A percentile compares a stretch with the other conserved stretches of the same genome.
These are phyloP conservation scores for Vigna trinervia DNA, from an alignment of 306 rosid genomes.

Conservation along the genomic window DNA sequence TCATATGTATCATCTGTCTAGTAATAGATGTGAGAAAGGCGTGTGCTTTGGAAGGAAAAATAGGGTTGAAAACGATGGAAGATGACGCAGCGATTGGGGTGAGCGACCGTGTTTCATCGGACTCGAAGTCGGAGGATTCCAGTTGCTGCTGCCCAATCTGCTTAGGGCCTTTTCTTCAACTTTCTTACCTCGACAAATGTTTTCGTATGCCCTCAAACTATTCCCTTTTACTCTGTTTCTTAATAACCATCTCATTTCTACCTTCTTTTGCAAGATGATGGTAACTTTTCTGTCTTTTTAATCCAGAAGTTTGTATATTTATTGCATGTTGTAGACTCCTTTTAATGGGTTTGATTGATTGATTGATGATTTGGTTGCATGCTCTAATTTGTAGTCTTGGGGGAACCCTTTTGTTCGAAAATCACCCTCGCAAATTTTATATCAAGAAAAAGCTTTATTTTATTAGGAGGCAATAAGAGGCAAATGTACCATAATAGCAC, in stretches of 20 bases:
- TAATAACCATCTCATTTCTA: neutral
- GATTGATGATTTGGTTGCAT: constrained; percentile 19
- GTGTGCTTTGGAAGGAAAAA: neutral
- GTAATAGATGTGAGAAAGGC: too few relatives aligned
- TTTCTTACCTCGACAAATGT: constrained; percentile 79
- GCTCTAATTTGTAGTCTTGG: neutral
- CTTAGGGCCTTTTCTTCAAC: constrained; percentile 62
- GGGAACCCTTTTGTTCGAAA: neutral
- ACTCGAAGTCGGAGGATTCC: constrained; percentile 37
- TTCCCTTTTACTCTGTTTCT: constrained; percentile 7
- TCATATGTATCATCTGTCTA: neutral
- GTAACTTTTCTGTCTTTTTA: neutral
- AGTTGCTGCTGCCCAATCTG: constrained; percentile 78
- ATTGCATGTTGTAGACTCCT: neutral
- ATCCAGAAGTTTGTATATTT: neutral
- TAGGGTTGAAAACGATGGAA: constrained; percentile 42
- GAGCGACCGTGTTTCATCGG: constrained; percentile 1
- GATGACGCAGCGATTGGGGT: neutral
- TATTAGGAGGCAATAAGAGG: neutral
- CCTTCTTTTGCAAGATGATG: neutral
- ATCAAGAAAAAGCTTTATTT: neutral
- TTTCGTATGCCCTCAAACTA: constrained; percentile 54
- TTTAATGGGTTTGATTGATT: constrained; percentile 11
- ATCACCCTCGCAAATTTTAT: neutral
- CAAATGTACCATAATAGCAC: neutral